Evolutionary conservation across 495 filamentous ascomycete species (phyloP), one percentile per base, ranked within the genome.

Genomic region (Chaetomium tenue): DNA sequence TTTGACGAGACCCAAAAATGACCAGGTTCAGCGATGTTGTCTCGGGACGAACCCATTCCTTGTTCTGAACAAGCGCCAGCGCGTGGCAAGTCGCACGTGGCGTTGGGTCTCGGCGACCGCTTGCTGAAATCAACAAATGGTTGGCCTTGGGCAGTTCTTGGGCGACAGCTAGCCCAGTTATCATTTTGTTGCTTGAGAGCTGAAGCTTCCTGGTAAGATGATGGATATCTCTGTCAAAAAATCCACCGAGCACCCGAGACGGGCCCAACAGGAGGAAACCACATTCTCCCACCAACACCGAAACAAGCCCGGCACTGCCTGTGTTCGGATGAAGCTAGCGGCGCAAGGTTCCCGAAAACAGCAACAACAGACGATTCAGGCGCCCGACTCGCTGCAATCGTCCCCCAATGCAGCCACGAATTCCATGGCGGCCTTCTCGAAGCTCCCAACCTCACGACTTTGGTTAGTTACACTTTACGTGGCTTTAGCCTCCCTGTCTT

Each of bases 51-150:
- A 44, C 40, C 40, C 40, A n/a, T 44, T 44, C 33, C 40, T 44
- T 18, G 40, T 44, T 44, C 5, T 18, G 40, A 44, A 18, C 40
- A 44, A 44, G 40, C 40, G 40, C 9, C 40, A 44, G 40, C 40
- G 40, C 33, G 30, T 56, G 53, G 53, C n/a, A n/a, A 2, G 30
- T 33, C 30, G 33, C 54, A 56, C 54, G 54, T 56, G 54, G 54
- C 30, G 11, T 18, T 22, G 54, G 33, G 52, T 18, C 40, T 44
- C 13, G 40, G 16, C 40, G 40, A 44, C 13, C 40, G 18, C 40
- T 44, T 50, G n/a, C 16, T 16, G 44, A 20, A 47, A 18, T 47
- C 44, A 5, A n/a, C n/a, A 47, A 47, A 3, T 22, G 44, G 13
- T 18, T 15, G 40, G 13, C 20, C 40, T 25, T 22, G 5, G 33